These are phyloP conservation scores for Colletotrichum sp. DNA, from an alignment of 2,329 filamentous ascomycete genomes.

Conservation along the genomic window DNA sequence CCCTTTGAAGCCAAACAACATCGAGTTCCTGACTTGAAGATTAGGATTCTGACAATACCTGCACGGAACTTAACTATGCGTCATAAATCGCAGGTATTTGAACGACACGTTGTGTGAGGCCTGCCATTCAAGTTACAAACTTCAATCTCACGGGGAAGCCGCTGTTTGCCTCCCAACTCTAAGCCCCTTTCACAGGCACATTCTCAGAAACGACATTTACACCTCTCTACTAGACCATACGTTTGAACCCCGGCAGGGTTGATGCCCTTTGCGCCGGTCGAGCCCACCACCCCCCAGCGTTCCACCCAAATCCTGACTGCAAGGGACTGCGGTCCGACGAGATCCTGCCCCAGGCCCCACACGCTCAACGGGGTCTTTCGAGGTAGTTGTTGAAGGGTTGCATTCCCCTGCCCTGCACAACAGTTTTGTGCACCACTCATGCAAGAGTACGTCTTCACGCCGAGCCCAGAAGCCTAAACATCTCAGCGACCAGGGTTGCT, in stretches of 20 bases:
- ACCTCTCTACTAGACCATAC: not conserved
- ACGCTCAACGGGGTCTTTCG: not conserved
- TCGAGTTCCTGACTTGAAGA: not conserved
- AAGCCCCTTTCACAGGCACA: not conserved
- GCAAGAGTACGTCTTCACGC: conserved; percentile 27
- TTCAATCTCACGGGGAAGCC: not conserved
- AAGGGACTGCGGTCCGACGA: conserved; percentile 42
- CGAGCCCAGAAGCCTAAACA: not conserved
- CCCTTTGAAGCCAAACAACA: not conserved
- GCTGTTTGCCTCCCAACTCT: not conserved
- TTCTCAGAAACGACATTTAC: not conserved
- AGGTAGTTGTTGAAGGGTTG: conserved; percentile 1
- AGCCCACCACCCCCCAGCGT: not conserved
- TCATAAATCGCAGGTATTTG: not conserved
- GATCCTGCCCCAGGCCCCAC: conserved; percentile 25
- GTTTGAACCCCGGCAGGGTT: not conserved
- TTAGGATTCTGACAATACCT: not conserved
- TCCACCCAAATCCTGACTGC: conserved; percentile 27
- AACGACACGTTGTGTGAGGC: not conserved
- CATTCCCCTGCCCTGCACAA: conserved; percentile 4
- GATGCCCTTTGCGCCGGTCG: not conserved
- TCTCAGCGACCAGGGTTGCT: not conserved
- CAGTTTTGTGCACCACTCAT: not conserved
- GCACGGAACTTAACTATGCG: not conserved
- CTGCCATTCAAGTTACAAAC: not conserved